phyloP scores from a whole-genome alignment of 352 stramenopile species.

The Pythium utonaiense region DNA sequence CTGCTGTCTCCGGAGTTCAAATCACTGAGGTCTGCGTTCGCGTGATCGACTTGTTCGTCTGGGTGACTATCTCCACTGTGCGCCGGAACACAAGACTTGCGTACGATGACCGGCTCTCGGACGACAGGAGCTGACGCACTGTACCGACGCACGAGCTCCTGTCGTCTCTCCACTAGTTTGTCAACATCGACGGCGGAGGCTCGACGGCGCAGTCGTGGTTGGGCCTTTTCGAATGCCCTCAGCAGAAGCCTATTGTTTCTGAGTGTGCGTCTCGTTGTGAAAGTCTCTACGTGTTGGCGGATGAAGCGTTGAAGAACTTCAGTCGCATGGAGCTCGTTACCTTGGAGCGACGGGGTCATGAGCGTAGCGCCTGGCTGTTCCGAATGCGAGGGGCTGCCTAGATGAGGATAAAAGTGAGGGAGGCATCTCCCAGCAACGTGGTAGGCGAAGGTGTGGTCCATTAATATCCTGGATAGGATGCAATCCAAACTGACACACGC shows the following conservation, averaged over 20 bases:
- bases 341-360: background rate
- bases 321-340: background rate
- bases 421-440: no score
- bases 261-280: slow-evolving; percentile 10
- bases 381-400: background rate
- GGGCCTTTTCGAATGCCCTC: slow-evolving; percentile 21
- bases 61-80: background rate
- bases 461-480: background rate
- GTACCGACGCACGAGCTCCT: slow-evolving; percentile 10
- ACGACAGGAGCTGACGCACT: background rate
- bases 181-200: background rate
- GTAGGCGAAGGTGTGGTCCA: background rate
- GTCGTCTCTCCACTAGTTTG: background rate
- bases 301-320: slow-evolving; percentile 24
- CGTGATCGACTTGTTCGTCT: background rate
- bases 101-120: background rate
- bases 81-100: slow-evolving; percentile 2
- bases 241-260: slow-evolving; percentile 10
- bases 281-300: slow-evolving; percentile 13
- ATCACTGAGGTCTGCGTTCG: no score
- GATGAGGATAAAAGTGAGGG: background rate
- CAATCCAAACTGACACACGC: no score
- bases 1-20: slow-evolving; percentile 12
- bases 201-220: background rate
- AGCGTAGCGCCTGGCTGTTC: background rate